Base-by-base conservation (phyloP, 768 basidiomycete species). In the Amanita muscaria region DNA sequence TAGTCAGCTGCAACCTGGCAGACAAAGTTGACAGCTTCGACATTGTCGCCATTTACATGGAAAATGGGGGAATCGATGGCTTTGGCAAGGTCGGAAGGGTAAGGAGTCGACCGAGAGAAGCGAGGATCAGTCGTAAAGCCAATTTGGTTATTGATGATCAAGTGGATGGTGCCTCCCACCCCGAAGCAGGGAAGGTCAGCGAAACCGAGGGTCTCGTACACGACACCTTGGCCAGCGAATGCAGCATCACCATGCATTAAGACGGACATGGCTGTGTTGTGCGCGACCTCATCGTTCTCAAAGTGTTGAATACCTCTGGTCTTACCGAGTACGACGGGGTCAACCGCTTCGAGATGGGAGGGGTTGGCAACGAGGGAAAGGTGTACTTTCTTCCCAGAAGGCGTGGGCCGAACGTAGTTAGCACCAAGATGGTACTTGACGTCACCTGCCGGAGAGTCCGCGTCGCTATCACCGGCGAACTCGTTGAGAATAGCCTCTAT, bases 401-500 rank as follows among this genome's bases (percentile, higher is more conserved):
- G 96, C 2, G 96, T 99, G 15, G 96, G 96, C 18, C 96, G 82
- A 47, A 98, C 86, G 57, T 98, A 99, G 68, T 99, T 98, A 54
- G 96, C 96, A 53, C 96, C 96, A 41, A 99, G 76, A 68, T 99
- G 90, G 67, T 99, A 99, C 64, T 99, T 99, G 66, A 99, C 96
- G 62, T 99, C 96, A 50, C 96, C 96, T 53, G 89, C 91, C 14
- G 82, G 87, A 53, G 75, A 86, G 56, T 84, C 79, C 49, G 84
- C 81, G 25, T 72, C 70, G 43, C 76, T 74, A 12, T 73, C 73
- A 5, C 92, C 92, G 8, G 82, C 77, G 63, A 98, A 98, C 66
- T 98, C 94, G 66, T 97, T 94, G 44, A 99, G 70, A 60, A 99
- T 97, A 49, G 90, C 96, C 65, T 98, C 94, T 53, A 93, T 80